Percentiles rank a stretch among this genome's conserved stretches.
Evolutionary conservation across 2,329 filamentous ascomycete genomes (phyloP).

Genomic region (Metarhizium album): DNA sequence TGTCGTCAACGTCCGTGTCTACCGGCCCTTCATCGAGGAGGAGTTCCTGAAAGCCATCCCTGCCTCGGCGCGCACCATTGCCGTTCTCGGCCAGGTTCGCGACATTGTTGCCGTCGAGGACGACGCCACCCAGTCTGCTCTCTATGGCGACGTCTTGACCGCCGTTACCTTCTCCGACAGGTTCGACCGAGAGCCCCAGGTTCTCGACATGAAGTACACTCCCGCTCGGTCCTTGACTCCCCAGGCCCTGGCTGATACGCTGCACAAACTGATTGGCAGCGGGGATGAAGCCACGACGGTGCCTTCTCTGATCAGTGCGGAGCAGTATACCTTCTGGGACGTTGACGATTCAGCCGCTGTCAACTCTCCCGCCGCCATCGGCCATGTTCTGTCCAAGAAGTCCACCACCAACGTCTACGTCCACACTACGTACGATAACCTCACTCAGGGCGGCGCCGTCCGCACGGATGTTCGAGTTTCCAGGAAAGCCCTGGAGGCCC

Average conservation of each 20-base stretch:
- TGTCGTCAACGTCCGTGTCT: constrained; percentile 83
- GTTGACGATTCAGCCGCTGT: constrained; percentile 61
- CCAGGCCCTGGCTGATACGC: constrained; percentile 37
- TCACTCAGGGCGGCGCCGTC: constrained; percentile 63
- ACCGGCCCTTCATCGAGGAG: constrained; percentile 91
- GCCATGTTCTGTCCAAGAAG: constrained; percentile 57
- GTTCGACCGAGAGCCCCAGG: constrained; percentile 49
- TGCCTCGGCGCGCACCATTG: constrained; percentile 61
- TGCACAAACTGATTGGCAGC: constrained; percentile 41
- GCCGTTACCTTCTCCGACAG: constrained; percentile 68
- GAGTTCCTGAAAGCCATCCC: constrained; percentile 79
- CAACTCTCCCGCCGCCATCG: constrained; percentile 50
- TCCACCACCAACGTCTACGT: constrained; percentile 52
- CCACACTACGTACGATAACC: constrained; percentile 55
- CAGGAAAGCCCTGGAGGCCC: constrained; percentile 71
- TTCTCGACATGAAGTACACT: constrained; percentile 84
- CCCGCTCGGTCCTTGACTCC: constrained; percentile 50
- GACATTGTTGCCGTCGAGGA: constrained; percentile 65
- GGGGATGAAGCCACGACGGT: constrained; percentile 38
- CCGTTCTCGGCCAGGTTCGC: constrained; percentile 80
- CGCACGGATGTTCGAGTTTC: constrained; percentile 80
- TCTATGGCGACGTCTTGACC: constrained; percentile 87
- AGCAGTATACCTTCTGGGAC: constrained; percentile 94
- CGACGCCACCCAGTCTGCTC: constrained; percentile 63
- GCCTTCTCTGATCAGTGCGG: constrained; percentile 42